phyloP scores from a whole-genome alignment of 2,329 filamentous ascomycete species.

The Hymenotorrendiella dingleyae region DNA sequence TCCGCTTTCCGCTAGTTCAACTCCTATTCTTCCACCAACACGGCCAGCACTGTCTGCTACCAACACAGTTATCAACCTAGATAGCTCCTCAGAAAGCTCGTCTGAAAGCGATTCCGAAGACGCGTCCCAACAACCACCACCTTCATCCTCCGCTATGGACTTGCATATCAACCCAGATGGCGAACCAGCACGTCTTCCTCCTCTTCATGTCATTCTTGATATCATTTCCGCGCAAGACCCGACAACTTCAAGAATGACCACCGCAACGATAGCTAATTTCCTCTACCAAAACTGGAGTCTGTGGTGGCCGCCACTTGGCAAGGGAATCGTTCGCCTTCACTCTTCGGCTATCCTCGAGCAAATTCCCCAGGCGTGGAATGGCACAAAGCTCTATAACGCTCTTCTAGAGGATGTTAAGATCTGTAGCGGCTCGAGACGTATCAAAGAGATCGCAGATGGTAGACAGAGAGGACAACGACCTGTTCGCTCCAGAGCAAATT shows the following conservation, averaged over 20 bases:
- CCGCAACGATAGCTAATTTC: not conserved
- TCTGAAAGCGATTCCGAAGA: not conserved
- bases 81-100: not conserved
- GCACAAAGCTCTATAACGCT: not conserved
- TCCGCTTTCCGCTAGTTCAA: not conserved
- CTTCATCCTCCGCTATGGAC: not conserved
- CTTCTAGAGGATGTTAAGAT: not conserved
- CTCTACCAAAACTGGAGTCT: slow-evolving; percentile 1
- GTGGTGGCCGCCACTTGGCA: slow-evolving; percentile 1
- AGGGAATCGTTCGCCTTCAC: not conserved
- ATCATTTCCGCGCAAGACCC: not conserved
- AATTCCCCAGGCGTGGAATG: not conserved
- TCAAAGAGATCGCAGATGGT: slow-evolving; percentile 1
- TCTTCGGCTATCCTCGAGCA: not conserved
- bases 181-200: not conserved
- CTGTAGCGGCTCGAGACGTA: not conserved
- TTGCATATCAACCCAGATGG: not conserved
- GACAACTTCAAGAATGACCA: not conserved
- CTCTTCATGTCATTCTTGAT: slow-evolving; percentile 3
- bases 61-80: not conserved
- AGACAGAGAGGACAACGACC: not conserved
- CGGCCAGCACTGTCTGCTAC: no score
- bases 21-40: no score
- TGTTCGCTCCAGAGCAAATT: not conserved
- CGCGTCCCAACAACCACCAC: not conserved